phyloP scores from a whole-genome alignment of 805 yeast species.

The Kregervanrija delftensis region DNA sequence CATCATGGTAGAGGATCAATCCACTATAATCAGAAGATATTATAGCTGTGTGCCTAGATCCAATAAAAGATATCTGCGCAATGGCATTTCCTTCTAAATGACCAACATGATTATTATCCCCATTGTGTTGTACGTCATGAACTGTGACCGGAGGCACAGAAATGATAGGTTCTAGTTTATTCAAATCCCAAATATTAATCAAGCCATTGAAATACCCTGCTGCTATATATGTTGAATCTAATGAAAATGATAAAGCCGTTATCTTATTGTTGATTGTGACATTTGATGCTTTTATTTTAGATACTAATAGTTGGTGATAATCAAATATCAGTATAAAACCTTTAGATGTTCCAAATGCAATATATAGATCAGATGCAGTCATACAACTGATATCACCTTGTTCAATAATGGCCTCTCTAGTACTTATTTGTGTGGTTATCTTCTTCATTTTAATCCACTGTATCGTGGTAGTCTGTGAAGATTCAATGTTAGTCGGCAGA shows the following conservation, averaged over 20 bases:
- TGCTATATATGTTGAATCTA: slow-evolving; percentile 64
- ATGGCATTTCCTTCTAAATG: slow-evolving; percentile 35
- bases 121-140: slow-evolving; percentile 13
- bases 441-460: slow-evolving; percentile 25
- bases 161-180: slow-evolving; percentile 25
- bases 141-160: slow-evolving; percentile 25
- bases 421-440: slow-evolving; percentile 15
- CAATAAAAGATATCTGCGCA: slow-evolving; percentile 39
- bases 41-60: slow-evolving; percentile 48
- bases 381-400: slow-evolving; percentile 49
- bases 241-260: slow-evolving; percentile 49
- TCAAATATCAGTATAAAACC: slow-evolving; percentile 65
- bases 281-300: slow-evolving; percentile 29
- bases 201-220: slow-evolving; percentile 64
- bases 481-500: too few species aligned
- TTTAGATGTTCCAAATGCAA: slow-evolving; percentile 63
- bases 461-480: slow-evolving; percentile 9
- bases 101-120: slow-evolving; percentile 18
- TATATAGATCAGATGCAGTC: slow-evolving; percentile 32
- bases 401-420: slow-evolving; percentile 12
- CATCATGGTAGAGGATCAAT: slow-evolving; percentile 56
- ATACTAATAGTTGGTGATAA: slow-evolving; percentile 52
- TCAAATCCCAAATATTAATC: slow-evolving; percentile 62
- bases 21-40: slow-evolving; percentile 52
- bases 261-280: slow-evolving; percentile 39